phyloP scores from a whole-genome alignment of 805 yeast genomes.

The Cyberlindnera xylosilytica region DNA sequence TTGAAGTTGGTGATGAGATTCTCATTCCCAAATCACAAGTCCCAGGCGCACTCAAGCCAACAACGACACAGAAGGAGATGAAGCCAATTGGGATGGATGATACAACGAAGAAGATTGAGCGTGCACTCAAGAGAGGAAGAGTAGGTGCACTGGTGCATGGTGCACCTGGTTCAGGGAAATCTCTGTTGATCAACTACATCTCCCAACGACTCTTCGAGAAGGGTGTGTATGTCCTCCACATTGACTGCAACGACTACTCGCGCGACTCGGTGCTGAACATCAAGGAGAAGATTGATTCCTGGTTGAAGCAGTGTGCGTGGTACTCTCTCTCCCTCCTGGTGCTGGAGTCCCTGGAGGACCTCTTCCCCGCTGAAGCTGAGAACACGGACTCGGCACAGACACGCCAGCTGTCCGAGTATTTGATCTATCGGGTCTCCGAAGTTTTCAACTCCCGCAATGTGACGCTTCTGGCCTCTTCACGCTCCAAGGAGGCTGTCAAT shows the following conservation, averaged over 20 bases:
- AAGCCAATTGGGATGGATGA: conserved; percentile 57
- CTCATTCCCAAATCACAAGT: conserved; percentile 19
- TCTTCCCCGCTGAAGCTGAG: conserved; percentile 60
- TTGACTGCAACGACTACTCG: conserved; percentile 53
- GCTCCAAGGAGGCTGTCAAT: conserved; percentile 64
- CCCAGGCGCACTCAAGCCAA: conserved; percentile 11
- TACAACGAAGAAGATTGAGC: conserved; percentile 37
- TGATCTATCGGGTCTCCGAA: conserved; percentile 45
- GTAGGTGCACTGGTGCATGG: conserved; percentile 68
- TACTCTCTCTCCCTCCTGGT: conserved; percentile 71
- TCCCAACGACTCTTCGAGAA: conserved; percentile 33
- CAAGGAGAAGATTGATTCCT: conserved; percentile 40
- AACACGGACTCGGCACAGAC: conserved; percentile 60
- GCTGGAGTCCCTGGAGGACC: conserved; percentile 73
- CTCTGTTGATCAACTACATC: conserved; percentile 48
- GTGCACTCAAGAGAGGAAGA: conserved; percentile 41
- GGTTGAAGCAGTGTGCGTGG: conserved; percentile 63
- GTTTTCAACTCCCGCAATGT: conserved; percentile 41
- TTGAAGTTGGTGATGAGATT: conserved; percentile 52
- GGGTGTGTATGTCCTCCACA: conserved; percentile 44
- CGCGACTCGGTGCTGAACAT: conserved; percentile 50
- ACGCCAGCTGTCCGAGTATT: conserved; percentile 60
- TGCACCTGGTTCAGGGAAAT: conserved; percentile 78
- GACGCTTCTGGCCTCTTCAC: conserved; percentile 59
- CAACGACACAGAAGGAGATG: neutral